Evolutionary conservation across 345 rosid species (phyloP).

Genomic region (Anastatica hierochuntica): DNA sequence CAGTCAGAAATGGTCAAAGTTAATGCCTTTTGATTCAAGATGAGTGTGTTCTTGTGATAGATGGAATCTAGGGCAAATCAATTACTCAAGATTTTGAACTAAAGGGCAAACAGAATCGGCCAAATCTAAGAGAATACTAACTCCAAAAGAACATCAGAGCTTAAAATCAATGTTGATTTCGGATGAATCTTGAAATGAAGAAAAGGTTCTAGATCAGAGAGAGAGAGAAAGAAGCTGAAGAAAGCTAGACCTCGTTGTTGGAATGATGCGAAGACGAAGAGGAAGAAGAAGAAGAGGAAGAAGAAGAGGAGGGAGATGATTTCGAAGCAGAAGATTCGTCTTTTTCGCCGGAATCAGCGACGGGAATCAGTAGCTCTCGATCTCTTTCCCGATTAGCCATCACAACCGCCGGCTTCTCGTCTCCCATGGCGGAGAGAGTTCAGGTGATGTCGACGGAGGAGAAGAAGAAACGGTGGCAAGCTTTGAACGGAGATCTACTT

Average conservation of each 20-base stretch:
- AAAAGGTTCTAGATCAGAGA: conserved; percentile 7
- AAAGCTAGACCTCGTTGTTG: conserved; percentile 59
- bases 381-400: conserved; percentile 61
- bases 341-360: conserved; percentile 38
- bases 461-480: no score
- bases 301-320: conserved; percentile 48
- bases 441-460: background rate
- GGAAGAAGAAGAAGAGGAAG: conserved; percentile 34
- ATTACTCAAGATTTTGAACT: conserved; percentile 15
- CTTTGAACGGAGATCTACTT: no score
- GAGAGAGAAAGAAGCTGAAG: background rate
- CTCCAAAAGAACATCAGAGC: background rate
- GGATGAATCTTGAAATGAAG: background rate
- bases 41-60: conserved; percentile 1
- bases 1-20: background rate
- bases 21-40: background rate
- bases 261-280: conserved; percentile 64
- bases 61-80: conserved; percentile 11
- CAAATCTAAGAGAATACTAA: background rate
- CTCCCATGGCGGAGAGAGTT: conserved; percentile 40
- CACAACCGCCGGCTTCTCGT: conserved; percentile 66
- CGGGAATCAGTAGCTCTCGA: conserved; percentile 83
- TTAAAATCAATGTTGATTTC: background rate
- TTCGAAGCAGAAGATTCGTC: conserved; percentile 37
- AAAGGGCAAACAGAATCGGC: background rate